Conservation (phyloP, 2,329 filamentous ascomycete genomes). For the Domatiomyces globalis region DNA sequence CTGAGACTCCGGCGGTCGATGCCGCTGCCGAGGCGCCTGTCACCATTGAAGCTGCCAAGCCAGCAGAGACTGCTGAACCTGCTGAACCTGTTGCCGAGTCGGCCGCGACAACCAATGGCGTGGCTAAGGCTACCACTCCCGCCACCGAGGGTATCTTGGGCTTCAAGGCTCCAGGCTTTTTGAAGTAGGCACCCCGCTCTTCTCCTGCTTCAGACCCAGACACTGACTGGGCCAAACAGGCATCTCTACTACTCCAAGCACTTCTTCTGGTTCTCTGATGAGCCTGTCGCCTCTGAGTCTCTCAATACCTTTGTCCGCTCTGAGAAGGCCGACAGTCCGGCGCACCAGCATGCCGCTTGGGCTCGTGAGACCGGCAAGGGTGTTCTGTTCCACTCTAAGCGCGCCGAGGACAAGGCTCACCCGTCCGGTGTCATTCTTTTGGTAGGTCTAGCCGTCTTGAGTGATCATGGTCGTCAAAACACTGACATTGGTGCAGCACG, state of each 20-base stretch:
- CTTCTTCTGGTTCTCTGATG: conserved; percentile 74
- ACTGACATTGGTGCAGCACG: conserved; percentile 33
- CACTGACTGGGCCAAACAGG: conserved; percentile 34
- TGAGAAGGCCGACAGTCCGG: conserved; percentile 57
- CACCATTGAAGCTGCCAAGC: conserved; percentile 14
- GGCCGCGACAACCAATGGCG: conserved; percentile 31
- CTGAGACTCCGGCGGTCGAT: conserved; percentile 23
- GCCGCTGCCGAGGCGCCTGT: conserved; percentile 24
- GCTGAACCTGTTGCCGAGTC: conserved; percentile 25
- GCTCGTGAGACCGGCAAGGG: conserved; percentile 89
- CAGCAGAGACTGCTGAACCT: conserved; percentile 25
- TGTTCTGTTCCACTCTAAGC: conserved; percentile 81
- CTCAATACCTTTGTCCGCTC: conserved; percentile 66
- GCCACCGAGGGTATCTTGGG: conserved; percentile 72
- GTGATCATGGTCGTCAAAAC: background rate
- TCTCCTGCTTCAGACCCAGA: background rate
- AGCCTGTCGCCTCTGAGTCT: conserved; percentile 58
- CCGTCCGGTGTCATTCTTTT: conserved; percentile 74
- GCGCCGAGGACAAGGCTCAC: conserved; percentile 62
- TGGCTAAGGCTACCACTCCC: conserved; percentile 42
- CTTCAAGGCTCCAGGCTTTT: conserved; percentile 77
- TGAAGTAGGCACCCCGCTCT: conserved; percentile 54
- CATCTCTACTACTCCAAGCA: conserved; percentile 84
- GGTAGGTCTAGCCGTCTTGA: conserved; percentile 45
- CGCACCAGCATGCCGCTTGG: conserved; percentile 67